Evolutionary conservation across 1,284 basidiomycete species (phyloP).

Genomic region (Fomes fomentarius): DNA sequence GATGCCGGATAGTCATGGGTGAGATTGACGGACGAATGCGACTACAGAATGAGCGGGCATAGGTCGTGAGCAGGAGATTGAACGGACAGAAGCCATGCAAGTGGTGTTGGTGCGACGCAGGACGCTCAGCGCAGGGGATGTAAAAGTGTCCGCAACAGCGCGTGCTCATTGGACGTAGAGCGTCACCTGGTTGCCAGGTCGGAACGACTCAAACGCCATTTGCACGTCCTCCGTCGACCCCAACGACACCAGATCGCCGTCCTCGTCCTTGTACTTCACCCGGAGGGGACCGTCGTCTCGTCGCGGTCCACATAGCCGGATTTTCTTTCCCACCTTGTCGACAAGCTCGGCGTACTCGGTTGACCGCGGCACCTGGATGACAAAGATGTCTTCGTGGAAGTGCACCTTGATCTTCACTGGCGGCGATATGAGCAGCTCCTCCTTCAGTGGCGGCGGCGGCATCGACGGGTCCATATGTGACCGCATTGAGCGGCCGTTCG

Average conservation of each 20-base stretch:
- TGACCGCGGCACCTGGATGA: constrained; percentile 82
- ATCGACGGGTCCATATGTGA: constrained; percentile 53
- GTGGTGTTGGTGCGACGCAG: constrained; percentile 12
- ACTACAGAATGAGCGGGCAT: constrained; percentile 13
- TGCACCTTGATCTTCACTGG: constrained; percentile 87
- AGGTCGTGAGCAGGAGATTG: constrained; percentile 26
- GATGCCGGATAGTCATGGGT: constrained; percentile 21
- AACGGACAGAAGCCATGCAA: constrained; percentile 12
- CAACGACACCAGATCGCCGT: constrained; percentile 86
- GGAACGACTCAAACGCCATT: constrained; percentile 84
- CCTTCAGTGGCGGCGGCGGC: constrained; percentile 52
- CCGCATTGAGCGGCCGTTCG: constrained; percentile 51
- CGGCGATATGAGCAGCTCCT: constrained; percentile 38
- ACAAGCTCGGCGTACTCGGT: constrained; percentile 84
- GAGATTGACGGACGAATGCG: constrained; percentile 6
- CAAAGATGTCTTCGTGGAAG: constrained; percentile 89
- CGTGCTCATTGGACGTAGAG: constrained; percentile 67
- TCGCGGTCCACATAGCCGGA: constrained; percentile 82
- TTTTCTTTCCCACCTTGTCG: constrained; percentile 91
- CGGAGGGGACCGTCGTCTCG: constrained; percentile 77
- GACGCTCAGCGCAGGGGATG: constrained; percentile 12
- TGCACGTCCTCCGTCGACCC: constrained; percentile 89
- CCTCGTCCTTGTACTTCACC: constrained; percentile 89
- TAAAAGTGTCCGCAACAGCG: constrained; percentile 2
- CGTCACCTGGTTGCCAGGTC: constrained; percentile 74